These are phyloP conservation scores for Cairneyella variabilis DNA, from an alignment of 495 filamentous ascomycete species.

Conservation along the genomic window DNA sequence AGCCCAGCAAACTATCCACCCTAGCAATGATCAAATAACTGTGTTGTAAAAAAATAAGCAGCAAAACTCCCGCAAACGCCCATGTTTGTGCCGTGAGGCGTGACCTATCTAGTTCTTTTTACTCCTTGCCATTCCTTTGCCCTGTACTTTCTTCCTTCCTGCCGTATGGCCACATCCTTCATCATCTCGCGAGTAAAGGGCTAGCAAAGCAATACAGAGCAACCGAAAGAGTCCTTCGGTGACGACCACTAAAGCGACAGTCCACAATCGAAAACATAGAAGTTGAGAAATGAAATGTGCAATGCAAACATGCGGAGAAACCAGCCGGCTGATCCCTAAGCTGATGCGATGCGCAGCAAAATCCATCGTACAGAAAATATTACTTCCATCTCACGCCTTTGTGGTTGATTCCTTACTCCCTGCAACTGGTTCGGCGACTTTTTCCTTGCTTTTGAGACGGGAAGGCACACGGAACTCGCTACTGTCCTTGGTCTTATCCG, in stretches of 20 bases:
- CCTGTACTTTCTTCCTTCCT: background rate
- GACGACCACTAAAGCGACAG: background rate
- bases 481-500: background rate
- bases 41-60: too few species aligned
- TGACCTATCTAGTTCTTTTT: conserved; percentile 26
- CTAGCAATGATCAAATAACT: too few species aligned
- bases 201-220: background rate
- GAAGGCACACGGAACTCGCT: too few species aligned
- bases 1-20: too few species aligned
- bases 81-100: conserved; percentile 24
- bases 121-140: conserved; percentile 13
- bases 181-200: background rate
- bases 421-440: too few species aligned
- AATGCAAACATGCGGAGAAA: background rate
- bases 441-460: too few species aligned
- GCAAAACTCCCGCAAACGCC: conserved; percentile 21
- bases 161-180: background rate
- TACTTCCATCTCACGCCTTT: background rate
- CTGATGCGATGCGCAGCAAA: background rate
- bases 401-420: too few species aligned
- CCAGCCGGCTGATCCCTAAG: conserved; percentile 12
- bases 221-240: background rate
- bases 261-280: background rate
- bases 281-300: background rate
- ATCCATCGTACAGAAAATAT: background rate